These are phyloP conservation scores for Ophiocordyceps polyrhachis-furcata DNA, from an alignment of 2,329 filamentous ascomycete genomes.

Conservation along the genomic window DNA sequence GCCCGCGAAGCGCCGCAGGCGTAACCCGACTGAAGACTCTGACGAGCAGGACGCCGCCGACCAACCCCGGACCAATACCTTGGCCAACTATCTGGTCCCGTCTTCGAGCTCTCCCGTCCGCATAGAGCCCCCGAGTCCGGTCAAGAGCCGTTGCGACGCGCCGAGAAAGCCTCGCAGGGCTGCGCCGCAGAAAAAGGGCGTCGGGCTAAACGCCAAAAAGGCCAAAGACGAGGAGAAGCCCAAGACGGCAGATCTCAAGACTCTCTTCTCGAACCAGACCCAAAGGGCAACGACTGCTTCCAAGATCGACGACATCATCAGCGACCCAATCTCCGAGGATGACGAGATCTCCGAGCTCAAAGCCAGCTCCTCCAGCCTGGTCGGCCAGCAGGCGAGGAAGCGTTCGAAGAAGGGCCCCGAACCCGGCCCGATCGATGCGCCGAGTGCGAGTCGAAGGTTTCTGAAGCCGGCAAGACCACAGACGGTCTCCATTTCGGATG, in stretches of 20 bases:
- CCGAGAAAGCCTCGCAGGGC: constrained; percentile 9
- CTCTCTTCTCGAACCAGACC: constrained; percentile 43
- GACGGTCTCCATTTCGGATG: constrained; percentile 14
- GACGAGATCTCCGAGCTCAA: constrained; percentile 35
- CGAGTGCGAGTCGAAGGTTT: constrained; percentile 30
- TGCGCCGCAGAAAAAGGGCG: constrained; percentile 11
- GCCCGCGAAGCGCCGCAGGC: constrained; percentile 39
- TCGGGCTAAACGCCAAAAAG: constrained; percentile 20
- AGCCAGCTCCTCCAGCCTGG: constrained; percentile 31
- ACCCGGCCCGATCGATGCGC: constrained; percentile 5
- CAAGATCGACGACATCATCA: constrained; percentile 29
- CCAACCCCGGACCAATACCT: constrained; percentile 21
- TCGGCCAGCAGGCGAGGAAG: constrained; percentile 37
- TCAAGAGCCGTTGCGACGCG: constrained; percentile 12
- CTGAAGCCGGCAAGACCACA: constrained; percentile 21
- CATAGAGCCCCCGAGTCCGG: constrained; percentile 21
- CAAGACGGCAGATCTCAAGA: constrained; percentile 36
- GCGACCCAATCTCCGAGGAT: constrained; percentile 41
- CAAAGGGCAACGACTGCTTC: constrained; percentile 23
- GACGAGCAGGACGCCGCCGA: constrained; percentile 31
- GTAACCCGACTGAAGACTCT: constrained; percentile 30
- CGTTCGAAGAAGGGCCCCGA: constrained; percentile 22
- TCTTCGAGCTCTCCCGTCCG: constrained; percentile 26
- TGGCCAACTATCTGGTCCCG: constrained; percentile 34
- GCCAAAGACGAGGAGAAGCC: constrained; percentile 26